Percentiles rank a stretch among this genome's conserved stretches.
Evolutionary conservation across 2,329 filamentous ascomycete species (phyloP).

Genomic region (Cladosporium halotolerans): DNA sequence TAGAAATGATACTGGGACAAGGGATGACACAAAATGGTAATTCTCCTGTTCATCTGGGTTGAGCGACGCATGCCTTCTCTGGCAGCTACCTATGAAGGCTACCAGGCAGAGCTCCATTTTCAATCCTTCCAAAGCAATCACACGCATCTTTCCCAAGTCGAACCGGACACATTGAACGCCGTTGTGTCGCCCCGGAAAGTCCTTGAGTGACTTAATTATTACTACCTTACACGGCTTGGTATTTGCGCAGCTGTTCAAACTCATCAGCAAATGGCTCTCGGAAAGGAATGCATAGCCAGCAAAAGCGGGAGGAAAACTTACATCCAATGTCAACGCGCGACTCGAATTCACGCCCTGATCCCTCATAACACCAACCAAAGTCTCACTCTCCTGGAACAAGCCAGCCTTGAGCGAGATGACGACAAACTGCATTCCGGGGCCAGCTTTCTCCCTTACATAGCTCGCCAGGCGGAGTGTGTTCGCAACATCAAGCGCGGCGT

Average conservation of each 20-base stretch:
- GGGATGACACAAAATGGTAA: no score
- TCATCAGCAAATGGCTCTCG: background rate
- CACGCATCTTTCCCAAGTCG: no score
- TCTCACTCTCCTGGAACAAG: slow-evolving; percentile 93
- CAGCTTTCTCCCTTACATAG: slow-evolving; percentile 89
- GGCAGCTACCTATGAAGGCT: no score
- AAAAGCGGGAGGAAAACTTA: slow-evolving; percentile 49
- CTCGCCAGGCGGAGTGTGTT: slow-evolving; percentile 95
- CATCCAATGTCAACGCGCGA: slow-evolving; percentile 86
- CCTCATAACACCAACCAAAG: slow-evolving; percentile 87
- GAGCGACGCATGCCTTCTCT: no score
- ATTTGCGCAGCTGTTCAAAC: slow-evolving; percentile 1
- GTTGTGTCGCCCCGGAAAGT: no score
- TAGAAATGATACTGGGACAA: no score
- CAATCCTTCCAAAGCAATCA: no score
- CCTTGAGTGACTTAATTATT: no score
- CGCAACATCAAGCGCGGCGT: slow-evolving; percentile 94
- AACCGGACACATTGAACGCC: no score
- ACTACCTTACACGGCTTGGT: background rate
- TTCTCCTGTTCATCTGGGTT: no score
- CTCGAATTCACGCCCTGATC: slow-evolving; percentile 92
- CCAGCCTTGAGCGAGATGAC: slow-evolving; percentile 95
- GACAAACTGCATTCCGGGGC: slow-evolving; percentile 97
- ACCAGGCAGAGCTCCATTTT: no score
- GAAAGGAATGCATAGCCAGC: background rate